These are phyloP conservation scores for Albophoma yamanashiensis DNA, from an alignment of 2,329 filamentous ascomycete species.

Conservation along the genomic window DNA sequence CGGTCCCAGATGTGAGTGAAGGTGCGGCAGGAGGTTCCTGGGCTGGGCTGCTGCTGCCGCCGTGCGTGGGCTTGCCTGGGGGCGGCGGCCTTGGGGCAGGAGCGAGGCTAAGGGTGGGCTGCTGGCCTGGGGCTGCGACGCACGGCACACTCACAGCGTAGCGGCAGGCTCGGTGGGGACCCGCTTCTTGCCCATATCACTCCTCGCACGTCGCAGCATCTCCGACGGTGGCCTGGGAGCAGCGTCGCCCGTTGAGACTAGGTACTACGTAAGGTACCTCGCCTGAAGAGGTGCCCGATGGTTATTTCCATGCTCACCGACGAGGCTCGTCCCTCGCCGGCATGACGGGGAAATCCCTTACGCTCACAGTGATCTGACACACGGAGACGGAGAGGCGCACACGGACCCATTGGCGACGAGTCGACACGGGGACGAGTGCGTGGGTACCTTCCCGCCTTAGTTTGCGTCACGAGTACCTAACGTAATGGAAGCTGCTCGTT, in stretches of 20 bases:
- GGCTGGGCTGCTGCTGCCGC: constrained; percentile 3
- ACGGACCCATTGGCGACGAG: neutral
- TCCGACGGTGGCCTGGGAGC: neutral
- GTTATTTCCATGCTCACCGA: neutral
- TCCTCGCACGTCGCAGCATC: neutral
- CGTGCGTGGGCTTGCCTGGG: neutral
- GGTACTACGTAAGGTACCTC: too few relatives aligned
- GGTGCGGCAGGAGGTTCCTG: constrained; percentile 13
- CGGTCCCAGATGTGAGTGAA: constrained; percentile 12
- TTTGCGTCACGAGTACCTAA: neutral
- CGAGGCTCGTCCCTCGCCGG: neutral
- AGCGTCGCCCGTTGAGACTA: neutral
- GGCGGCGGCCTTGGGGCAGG: neutral
- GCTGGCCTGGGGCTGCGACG: neutral
- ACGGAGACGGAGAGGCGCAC: neutral
- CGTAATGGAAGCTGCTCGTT: too few relatives aligned
- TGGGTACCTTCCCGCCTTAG: neutral
- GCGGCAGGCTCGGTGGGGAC: constrained; percentile 14
- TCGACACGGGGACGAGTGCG: neutral
- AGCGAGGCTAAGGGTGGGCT: neutral
- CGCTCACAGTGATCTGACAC: neutral
- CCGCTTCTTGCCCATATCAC: constrained; percentile 5
- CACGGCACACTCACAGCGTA: neutral
- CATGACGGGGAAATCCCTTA: neutral
- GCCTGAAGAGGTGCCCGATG: too few relatives aligned